Percentiles rank a stretch among this genome's conserved stretches.
phyloP scores from a whole-genome alignment of 495 filamentous ascomycete genomes.

The Trichocladium antarcticum region DNA sequence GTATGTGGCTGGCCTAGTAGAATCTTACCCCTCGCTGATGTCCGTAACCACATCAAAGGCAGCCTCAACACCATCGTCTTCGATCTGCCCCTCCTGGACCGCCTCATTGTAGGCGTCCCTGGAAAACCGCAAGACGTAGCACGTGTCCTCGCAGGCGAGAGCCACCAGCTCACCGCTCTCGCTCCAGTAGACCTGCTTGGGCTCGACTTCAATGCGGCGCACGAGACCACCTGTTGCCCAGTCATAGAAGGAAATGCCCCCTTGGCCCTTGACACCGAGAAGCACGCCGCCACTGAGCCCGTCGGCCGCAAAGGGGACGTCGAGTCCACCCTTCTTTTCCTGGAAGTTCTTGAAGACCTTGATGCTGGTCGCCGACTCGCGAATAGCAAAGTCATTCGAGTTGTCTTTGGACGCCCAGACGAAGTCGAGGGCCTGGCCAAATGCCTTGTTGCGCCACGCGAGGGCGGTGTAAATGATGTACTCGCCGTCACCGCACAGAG shows the following conservation, averaged over 20 bases:
- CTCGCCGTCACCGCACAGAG: slow-evolving; percentile 93
- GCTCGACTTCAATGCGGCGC: slow-evolving; percentile 90
- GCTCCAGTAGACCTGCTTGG: slow-evolving; percentile 91
- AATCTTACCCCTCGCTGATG: slow-evolving; percentile 67
- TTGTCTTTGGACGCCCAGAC: slow-evolving; percentile 97
- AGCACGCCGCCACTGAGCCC: slow-evolving; percentile 81
- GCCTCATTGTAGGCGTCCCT: slow-evolving; percentile 77
- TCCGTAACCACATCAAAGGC: slow-evolving; percentile 93
- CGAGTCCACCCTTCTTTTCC: slow-evolving; percentile 75
- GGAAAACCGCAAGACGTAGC: slow-evolving; percentile 86
- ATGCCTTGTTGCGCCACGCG: slow-evolving; percentile 95
- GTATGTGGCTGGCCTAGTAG: too few relatives aligned
- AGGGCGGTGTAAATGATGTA: slow-evolving; percentile 98
- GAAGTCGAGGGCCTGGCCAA: slow-evolving; percentile 89
- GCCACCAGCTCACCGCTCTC: slow-evolving; percentile 88
- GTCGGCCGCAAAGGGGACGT: slow-evolving; percentile 93
- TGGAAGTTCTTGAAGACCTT: slow-evolving; percentile 98
- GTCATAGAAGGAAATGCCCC: slow-evolving; percentile 90
- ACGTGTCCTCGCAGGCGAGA: slow-evolving; percentile 89
- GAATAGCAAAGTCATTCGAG: slow-evolving; percentile 95
- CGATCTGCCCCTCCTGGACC: slow-evolving; percentile 64
- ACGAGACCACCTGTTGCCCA: slow-evolving; percentile 87
- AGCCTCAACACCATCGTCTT: slow-evolving; percentile 95
- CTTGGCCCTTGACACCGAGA: slow-evolving; percentile 90
- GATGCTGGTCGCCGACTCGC: slow-evolving; percentile 84